phyloP scores from a whole-genome alignment of 2,329 filamentous ascomycete genomes.

The Microascus cirrosus region DNA sequence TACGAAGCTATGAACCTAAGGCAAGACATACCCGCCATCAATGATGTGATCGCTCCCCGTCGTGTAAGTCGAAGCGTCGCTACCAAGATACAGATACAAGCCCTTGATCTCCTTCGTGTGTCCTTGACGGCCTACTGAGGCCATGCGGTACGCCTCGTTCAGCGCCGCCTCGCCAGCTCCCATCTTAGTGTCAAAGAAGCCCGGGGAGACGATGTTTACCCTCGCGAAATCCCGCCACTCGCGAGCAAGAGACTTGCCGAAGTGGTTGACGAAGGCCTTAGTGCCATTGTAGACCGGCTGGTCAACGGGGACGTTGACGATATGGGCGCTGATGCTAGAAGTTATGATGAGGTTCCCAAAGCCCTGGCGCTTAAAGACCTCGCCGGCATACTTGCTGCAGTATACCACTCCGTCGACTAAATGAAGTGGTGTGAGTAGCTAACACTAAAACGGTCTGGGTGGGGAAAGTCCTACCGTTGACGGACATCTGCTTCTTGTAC shows the following conservation, averaged over 20 bases:
- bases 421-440: conserved; percentile 55
- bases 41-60: conserved; percentile 65
- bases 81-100: conserved; percentile 72
- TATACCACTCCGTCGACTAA: conserved; percentile 69
- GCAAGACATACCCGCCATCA: conserved; percentile 60
- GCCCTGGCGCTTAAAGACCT: conserved; percentile 58
- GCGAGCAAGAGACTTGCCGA: conserved; percentile 50
- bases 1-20: conserved; percentile 17
- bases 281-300: conserved; percentile 66
- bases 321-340: conserved; percentile 66
- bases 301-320: conserved; percentile 66
- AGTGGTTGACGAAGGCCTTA: conserved; percentile 52
- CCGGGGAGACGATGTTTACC: conserved; percentile 61
- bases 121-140: conserved; percentile 48
- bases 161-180: not conserved
- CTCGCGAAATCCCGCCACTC: conserved; percentile 70
- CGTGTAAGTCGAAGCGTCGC: conserved; percentile 72
- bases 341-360: conserved; percentile 70
- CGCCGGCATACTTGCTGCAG: conserved; percentile 59
- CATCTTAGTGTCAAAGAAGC: conserved; percentile 67
- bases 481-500: conserved; percentile 36
- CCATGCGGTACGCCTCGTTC: conserved; percentile 1
- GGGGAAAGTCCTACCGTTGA: conserved; percentile 27
- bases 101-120: conserved; percentile 72
- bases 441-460: not conserved